Evolutionary conservation across 2,329 filamentous ascomycete species (phyloP).

Genomic region (Pseudopyricularia javanii): DNA sequence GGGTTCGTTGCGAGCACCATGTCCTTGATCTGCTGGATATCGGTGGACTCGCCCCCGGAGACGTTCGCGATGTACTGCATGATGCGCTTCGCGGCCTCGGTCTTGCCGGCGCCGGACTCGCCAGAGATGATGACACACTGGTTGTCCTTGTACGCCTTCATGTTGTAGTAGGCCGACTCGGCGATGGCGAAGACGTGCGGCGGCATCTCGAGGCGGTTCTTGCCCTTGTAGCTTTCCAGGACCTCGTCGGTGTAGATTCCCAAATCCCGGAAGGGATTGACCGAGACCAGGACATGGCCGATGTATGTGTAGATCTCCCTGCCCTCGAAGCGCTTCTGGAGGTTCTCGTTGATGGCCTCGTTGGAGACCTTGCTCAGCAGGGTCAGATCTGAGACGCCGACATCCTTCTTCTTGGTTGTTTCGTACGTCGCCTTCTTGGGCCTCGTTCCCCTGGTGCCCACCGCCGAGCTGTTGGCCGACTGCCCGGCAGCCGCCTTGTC

Average conservation of each 20-base stretch:
- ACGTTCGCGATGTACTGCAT: slow-evolving; percentile 99
- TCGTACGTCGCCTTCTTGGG: slow-evolving; percentile 96
- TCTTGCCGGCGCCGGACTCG: slow-evolving; percentile 96
- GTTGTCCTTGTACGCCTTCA: slow-evolving; percentile 99
- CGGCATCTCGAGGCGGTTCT: slow-evolving; percentile 89
- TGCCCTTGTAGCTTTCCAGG: slow-evolving; percentile 86
- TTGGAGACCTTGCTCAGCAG: slow-evolving; percentile 98
- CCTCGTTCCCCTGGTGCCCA: slow-evolving; percentile 30
- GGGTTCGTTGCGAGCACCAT: slow-evolving; percentile 99
- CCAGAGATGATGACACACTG: slow-evolving; percentile 99
- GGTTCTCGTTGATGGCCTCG: slow-evolving; percentile 97
- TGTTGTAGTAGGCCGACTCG: slow-evolving; percentile 96
- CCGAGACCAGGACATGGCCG: slow-evolving; percentile 96
- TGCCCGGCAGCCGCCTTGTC: slow-evolving; percentile 32
- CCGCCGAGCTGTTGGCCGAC: slow-evolving; percentile 26
- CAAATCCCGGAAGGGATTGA: slow-evolving; percentile 94
- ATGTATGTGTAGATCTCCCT: slow-evolving; percentile 99
- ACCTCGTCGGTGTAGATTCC: slow-evolving; percentile 96
- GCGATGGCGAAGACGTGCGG: slow-evolving; percentile 97
- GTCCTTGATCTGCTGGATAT: slow-evolving; percentile 95
- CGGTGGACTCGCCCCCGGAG: slow-evolving; percentile 70
- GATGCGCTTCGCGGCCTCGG: slow-evolving; percentile 92
- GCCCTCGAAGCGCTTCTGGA: slow-evolving; percentile 97
- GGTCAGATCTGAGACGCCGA: slow-evolving; percentile 94
- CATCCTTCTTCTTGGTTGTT: slow-evolving; percentile 96